Evolutionary conservation across 176 grass and related monocot species (phyloP).

Genomic region (Raddia guianensis): DNA sequence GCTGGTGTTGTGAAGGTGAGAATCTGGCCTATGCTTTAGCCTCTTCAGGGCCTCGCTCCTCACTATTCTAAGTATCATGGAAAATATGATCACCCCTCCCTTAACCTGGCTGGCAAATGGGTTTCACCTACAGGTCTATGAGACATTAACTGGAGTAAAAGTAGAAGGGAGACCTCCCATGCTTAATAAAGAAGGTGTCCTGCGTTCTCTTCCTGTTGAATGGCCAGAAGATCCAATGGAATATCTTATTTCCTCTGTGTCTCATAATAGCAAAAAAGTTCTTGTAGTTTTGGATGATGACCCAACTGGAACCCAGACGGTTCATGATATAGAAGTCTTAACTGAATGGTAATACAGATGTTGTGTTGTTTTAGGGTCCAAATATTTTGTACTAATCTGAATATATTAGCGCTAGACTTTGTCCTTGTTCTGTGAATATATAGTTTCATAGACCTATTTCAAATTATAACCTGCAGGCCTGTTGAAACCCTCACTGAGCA

Average conservation of each 20-base stretch:
- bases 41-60: not conserved
- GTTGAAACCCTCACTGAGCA: constrained; percentile 78
- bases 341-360: constrained; percentile 79
- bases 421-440: constrained; percentile 5
- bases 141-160: constrained; percentile 90
- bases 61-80: constrained; percentile 1
- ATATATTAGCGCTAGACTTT: not conserved
- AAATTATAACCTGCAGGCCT: constrained; percentile 61
- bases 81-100: constrained; percentile 15
- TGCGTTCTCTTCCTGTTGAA: constrained; percentile 78
- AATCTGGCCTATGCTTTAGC: constrained; percentile 13
- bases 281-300: constrained; percentile 96
- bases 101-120: not conserved
- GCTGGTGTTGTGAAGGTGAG: constrained; percentile 87
- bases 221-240: constrained; percentile 78
- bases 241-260: constrained; percentile 54
- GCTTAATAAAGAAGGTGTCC: constrained; percentile 70
- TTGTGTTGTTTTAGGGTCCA: constrained; percentile 6
- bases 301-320: constrained; percentile 96
- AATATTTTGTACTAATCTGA: not conserved
- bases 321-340: constrained; percentile 96
- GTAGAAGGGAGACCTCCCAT: constrained; percentile 73
- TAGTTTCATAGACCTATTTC: constrained; percentile 24
- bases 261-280: constrained; percentile 66
- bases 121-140: constrained; percentile 69